Evolutionary conservation across 2,329 filamentous ascomycete genomes (phyloP), one percentile per base, ranked within the genome.

Genomic region (Aureobasidium sp.): DNA sequence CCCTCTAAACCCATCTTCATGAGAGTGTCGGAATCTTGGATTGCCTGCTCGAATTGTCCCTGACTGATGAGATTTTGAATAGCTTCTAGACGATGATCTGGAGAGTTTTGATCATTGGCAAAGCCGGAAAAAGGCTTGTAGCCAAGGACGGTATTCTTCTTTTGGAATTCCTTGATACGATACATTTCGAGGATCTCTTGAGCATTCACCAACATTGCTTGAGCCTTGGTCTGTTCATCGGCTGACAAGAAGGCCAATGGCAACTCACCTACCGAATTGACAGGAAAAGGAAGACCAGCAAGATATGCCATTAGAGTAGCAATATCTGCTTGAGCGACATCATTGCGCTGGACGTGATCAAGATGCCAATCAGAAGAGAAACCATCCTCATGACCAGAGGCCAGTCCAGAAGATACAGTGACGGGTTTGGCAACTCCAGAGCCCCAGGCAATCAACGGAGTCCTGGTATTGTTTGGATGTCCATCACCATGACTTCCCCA

Each of bases 401-500:
- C 89, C 65, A 83, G 74, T 1, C 79, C 80, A 3, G 78, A 71
- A 36, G 80, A 78, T 2, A 84, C 76, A 8, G 72, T 76, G 53
- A 86, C 77, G 1, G 94, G 94, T 65, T 83, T 82, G 3, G 91
- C 91, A 42, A 97, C 84, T 9, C 94, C 94, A 59, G 94, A 91
- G 11, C 94, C 94, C 94, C 94, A 99, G 3, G 83, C 86, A 67
- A 99, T 90, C 36, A 99, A 78, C 0, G 94, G 94, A 0, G 94
- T 99, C 55, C 94, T 85, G 3, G 94, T 99, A 69, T 97, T 99
- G 73, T 99, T 90, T 0, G 94, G 94, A 74, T 99, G 92, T 8
- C 94, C 94, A 73, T 99, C 94, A 41, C 95, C 95, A 73, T 99
- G 95, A 68, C 92, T 97, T n/a, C 95, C 94, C 87, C 89, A 97